phyloP scores from a whole-genome alignment of 208 protist genomes.

The Crithidia thermophila region DNA sequence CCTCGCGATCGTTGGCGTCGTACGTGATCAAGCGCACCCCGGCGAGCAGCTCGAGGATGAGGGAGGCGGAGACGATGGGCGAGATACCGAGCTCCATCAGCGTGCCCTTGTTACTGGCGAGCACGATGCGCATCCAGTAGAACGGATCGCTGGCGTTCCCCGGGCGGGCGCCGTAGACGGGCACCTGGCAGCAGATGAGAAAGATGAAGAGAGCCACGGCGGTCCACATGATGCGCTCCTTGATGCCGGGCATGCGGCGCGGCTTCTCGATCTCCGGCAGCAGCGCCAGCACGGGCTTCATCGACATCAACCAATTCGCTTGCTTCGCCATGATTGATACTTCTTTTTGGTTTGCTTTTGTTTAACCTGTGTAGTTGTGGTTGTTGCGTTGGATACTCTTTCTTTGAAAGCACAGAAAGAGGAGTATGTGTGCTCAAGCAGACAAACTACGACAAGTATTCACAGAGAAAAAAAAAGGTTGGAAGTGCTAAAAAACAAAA shows the following conservation, averaged over 20 bases:
- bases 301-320: slow-evolving; percentile 75
- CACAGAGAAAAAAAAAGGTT: too few relatives aligned
- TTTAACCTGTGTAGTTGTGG: neutral
- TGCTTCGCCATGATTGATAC: slow-evolving; percentile 29
- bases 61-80: slow-evolving; percentile 97
- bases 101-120: slow-evolving; percentile 99
- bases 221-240: slow-evolving; percentile 99
- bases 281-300: slow-evolving; percentile 95
- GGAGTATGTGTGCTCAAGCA: too few relatives aligned
- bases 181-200: slow-evolving; percentile 99
- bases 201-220: slow-evolving; percentile 98
- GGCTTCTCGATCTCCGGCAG: slow-evolving; percentile 97
- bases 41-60: slow-evolving; percentile 98
- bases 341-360: neutral
- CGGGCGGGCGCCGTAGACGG: slow-evolving; percentile 98
- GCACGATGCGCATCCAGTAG: slow-evolving; percentile 99
- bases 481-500: too few relatives aligned
- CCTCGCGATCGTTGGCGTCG: slow-evolving; percentile 95
- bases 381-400: neutral
- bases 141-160: slow-evolving; percentile 97
- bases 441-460: too few relatives aligned
- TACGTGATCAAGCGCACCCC: slow-evolving; percentile 97
- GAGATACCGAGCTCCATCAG: slow-evolving; percentile 99
- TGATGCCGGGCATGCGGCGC: slow-evolving; percentile 87
- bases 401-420: neutral